Evolutionary conservation across 352 stramenopile species (phyloP), one percentile per base, ranked within the genome.

Genomic region (Pythium sukuiense): DNA sequence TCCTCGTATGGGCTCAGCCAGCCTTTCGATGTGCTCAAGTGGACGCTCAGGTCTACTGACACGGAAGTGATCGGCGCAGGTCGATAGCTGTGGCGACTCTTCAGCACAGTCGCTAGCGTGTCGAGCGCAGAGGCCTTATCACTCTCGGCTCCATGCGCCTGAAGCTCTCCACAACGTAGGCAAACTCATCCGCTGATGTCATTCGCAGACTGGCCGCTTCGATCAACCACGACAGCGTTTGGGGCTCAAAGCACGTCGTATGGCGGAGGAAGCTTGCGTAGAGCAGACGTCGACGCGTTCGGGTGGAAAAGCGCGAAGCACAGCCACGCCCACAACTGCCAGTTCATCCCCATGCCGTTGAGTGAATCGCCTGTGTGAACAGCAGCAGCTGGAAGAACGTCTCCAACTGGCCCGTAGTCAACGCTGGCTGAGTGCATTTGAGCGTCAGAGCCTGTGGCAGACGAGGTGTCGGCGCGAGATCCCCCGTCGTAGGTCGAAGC

Each of bases 261-360:
- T 46, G 39, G 3, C 39, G 39, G 8, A 46, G 12, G 12, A 46
- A 46, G 16, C 39, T 46, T 46, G 8, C 39, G 39, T 13, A 46
- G 39, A 7, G 39, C 13, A 7, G 39, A 46, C 39, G 16, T n/a
- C 39, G 39, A 46, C 39, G 39, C 39, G 16, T 46, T 46, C 39
- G 39, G 39, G 16, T 46, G 39, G 39, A 46, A 46, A 13, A 46
- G 39, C 39, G 39, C 39, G 16, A 46, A 46, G 39, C 39, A 7
- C 39, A 46, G 39, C 39, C 39, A 46, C 39, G 39, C 39, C 39
- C 39, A 46, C 39, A 46, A n/a, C 39, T 46, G 39, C 39, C 39
- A 46, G 39, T 46, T 46, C 3, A 6, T 18, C 4, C 39, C 39
- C 39, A 46, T 46, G 39, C 39, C 39, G 39, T 46, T 46, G 11